Evolutionary conservation across 345 rosid genomes (phyloP).

Genomic region (Eutrema japonicum): DNA sequence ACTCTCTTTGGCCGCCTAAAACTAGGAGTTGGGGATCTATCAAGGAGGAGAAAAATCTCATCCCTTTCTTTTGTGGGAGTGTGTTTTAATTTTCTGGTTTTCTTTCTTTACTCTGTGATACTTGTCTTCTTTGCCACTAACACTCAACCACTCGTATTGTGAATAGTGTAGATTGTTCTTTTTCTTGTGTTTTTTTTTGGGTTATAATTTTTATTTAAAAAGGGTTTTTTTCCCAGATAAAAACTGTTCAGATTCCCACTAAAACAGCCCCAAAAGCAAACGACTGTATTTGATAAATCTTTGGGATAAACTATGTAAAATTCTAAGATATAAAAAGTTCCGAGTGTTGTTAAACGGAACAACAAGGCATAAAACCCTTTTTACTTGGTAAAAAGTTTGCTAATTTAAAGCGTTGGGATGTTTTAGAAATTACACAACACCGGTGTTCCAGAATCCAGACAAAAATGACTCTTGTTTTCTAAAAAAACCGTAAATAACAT

Average conservation of each 20-base stretch:
- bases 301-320: too few species aligned
- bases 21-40: constrained; percentile 38
- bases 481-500: too few species aligned
- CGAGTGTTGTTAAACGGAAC: too few species aligned
- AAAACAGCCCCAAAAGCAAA: constrained; percentile 9
- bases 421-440: too few species aligned
- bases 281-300: not conserved
- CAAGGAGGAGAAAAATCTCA: constrained; percentile 33
- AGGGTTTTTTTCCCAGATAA: not conserved
- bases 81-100: not conserved
- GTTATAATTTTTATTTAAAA: not conserved
- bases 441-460: too few species aligned
- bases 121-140: constrained; percentile 28
- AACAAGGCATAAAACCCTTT: not conserved
- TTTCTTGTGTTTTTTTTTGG: not conserved
- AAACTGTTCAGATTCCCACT: constrained; percentile 34
- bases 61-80: not conserved
- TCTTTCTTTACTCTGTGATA: constrained; percentile 9
- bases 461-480: too few species aligned
- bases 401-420: too few species aligned
- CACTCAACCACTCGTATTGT: constrained; percentile 37
- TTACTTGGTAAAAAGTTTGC: too few species aligned
- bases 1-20: constrained; percentile 21
- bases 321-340: too few species aligned
- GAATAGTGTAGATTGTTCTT: constrained; percentile 31